Evolutionary conservation across 768 basidiomycete species (phyloP).

Genomic region (Mycena leptocephala): DNA sequence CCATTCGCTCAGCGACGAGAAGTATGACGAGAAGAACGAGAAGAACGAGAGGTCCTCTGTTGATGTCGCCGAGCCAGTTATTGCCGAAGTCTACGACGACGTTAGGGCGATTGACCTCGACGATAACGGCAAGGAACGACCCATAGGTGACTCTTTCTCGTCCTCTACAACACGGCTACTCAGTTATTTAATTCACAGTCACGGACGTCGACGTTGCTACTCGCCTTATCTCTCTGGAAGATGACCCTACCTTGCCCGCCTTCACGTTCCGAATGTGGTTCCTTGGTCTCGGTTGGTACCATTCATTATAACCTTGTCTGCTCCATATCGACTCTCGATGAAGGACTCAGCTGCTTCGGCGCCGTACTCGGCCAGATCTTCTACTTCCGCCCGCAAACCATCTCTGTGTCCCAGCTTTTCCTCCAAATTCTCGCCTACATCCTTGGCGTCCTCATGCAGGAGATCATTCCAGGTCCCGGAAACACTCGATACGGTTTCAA

Average conservation of each 20-base stretch:
- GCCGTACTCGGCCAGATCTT: slow-evolving; percentile 67
- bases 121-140: slow-evolving; percentile 64
- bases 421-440: slow-evolving; percentile 69
- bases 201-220: slow-evolving; percentile 64
- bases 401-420: slow-evolving; percentile 66
- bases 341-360: slow-evolving; percentile 70
- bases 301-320: too few relatives aligned
- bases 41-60: slow-evolving; percentile 11
- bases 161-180: neutral
- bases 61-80: slow-evolving; percentile 18
- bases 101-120: slow-evolving; percentile 58
- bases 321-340: neutral
- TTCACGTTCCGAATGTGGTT: slow-evolving; percentile 74
- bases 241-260: slow-evolving; percentile 64
- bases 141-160: slow-evolving; percentile 54
- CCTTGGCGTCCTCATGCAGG: slow-evolving; percentile 62
- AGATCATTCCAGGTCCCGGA: slow-evolving; percentile 55
- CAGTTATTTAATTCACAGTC: slow-evolving; percentile 41
- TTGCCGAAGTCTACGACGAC: slow-evolving; percentile 39
- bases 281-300: slow-evolving; percentile 54
- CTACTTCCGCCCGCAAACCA: slow-evolving; percentile 69
- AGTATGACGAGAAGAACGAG: slow-evolving; percentile 24
- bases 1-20: slow-evolving; percentile 12
- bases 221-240: slow-evolving; percentile 68
- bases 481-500: slow-evolving; percentile 45